These are phyloP conservation scores for Dryadomyces sulphureus DNA, from an alignment of 2,329 filamentous ascomycete species.

Conservation along the genomic window DNA sequence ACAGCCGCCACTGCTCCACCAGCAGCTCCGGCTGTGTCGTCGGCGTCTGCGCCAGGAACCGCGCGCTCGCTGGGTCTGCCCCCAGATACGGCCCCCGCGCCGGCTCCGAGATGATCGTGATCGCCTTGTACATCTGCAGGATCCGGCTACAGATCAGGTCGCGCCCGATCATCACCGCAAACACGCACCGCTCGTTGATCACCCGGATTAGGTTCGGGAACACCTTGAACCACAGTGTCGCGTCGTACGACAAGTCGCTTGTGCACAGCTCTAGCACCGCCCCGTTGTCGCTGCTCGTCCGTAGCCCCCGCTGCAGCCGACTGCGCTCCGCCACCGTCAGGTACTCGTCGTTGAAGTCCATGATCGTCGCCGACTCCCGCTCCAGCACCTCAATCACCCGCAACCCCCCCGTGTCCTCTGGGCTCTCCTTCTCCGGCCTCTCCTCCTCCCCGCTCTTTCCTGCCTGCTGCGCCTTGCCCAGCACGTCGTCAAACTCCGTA, in stretches of 20 bases:
- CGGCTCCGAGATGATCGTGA: conserved; percentile 64
- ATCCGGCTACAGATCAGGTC: conserved; percentile 88
- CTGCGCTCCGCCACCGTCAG: conserved; percentile 86
- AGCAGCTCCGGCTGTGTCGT: conserved; percentile 72
- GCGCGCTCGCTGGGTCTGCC: conserved; percentile 39
- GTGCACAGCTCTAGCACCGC: conserved; percentile 88
- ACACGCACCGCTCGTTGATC: conserved; percentile 79
- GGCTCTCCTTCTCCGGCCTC: not conserved
- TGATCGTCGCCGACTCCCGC: conserved; percentile 71
- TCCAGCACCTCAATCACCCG: conserved; percentile 88
- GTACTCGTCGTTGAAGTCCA: conserved; percentile 85
- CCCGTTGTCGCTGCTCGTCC: conserved; percentile 68
- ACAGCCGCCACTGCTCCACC: conserved; percentile 96
- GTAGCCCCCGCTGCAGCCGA: conserved; percentile 76
- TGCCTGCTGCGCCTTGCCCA: conserved; percentile 48
- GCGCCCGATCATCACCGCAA: conserved; percentile 77
- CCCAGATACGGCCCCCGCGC: conserved; percentile 50
- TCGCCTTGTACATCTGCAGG: conserved; percentile 79
- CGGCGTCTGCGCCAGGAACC: conserved; percentile 37
- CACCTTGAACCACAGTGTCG: conserved; percentile 92
- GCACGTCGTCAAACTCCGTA: conserved; percentile 79
- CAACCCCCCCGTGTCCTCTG: conserved; percentile 37
- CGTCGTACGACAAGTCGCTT: conserved; percentile 88
- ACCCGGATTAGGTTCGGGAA: conserved; percentile 91
- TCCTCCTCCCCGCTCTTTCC: not conserved